A percentile compares a stretch with the other conserved stretches of the same genome.
Evolutionary conservation across 768 basidiomycete species (phyloP).

Genomic region (Kondoa malvinella): DNA sequence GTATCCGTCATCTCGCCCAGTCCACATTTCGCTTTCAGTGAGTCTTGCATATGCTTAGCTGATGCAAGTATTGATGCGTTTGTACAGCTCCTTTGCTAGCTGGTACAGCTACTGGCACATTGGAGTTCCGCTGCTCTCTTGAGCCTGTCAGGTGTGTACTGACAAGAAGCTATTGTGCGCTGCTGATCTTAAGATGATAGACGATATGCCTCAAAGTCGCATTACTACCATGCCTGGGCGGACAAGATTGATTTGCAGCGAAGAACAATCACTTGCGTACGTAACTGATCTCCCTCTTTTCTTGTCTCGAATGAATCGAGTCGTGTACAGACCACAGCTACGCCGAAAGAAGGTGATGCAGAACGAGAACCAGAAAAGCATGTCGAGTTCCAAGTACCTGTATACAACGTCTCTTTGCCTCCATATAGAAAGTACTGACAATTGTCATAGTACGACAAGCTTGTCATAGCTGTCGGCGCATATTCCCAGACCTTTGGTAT

Average conservation of each 20-base stretch:
- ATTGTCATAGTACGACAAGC: constrained; percentile 72
- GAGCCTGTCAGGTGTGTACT: constrained; percentile 43
- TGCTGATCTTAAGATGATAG: constrained; percentile 28
- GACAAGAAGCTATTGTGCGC: background rate
- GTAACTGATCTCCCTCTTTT: background rate
- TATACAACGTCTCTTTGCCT: background rate
- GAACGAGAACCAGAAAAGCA: background rate
- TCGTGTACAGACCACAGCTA: too few relatives aligned
- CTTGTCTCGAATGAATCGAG: too few relatives aligned
- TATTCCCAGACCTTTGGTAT: constrained; percentile 50
- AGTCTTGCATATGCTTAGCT: constrained; percentile 20
- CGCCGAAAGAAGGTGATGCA: too few relatives aligned
- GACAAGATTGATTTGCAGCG: constrained; percentile 26
- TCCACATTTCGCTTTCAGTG: constrained; percentile 22
- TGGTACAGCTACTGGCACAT: constrained; percentile 61
- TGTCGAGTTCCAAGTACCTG: constrained; percentile 7
- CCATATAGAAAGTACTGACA: constrained; percentile 3
- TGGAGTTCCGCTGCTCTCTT: constrained; percentile 62
- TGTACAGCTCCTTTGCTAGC: constrained; percentile 40
- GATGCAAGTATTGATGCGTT: constrained; percentile 29
- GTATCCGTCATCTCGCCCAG: constrained; percentile 15
- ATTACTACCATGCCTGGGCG: constrained; percentile 29
- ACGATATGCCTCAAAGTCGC: constrained; percentile 21
- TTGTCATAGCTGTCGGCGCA: constrained; percentile 55
- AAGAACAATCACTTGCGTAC: constrained; percentile 18